These are phyloP conservation scores for Pythium brachiatum DNA, from an alignment of 352 stramenopile genomes.

Conservation along the genomic window DNA sequence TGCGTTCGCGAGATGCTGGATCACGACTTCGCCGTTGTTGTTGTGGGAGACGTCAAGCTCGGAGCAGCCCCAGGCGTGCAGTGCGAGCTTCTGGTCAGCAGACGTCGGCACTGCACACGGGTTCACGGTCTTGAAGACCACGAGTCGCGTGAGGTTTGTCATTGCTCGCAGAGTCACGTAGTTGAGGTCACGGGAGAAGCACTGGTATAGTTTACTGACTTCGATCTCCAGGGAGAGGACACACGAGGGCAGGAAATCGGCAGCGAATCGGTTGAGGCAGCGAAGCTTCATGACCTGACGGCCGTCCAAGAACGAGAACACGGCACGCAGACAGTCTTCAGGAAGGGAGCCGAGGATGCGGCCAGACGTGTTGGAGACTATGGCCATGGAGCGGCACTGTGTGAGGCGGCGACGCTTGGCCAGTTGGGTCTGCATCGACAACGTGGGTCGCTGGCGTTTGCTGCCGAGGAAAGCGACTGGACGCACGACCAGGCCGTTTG, in stretches of 20 bases:
- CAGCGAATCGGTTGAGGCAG: conserved; percentile 47
- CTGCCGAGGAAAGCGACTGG: not conserved
- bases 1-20: conserved; percentile 40
- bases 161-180: conserved; percentile 39
- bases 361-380: conserved; percentile 5
- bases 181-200: conserved; percentile 16
- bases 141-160: conserved; percentile 54
- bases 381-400: not conserved
- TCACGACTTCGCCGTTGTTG: conserved; percentile 52
- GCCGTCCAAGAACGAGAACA: conserved; percentile 65
- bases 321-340: conserved; percentile 50
- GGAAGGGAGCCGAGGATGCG: conserved; percentile 16
- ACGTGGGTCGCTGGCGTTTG: conserved; percentile 2
- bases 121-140: conserved; percentile 45
- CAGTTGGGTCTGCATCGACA: not conserved
- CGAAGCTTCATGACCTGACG: conserved; percentile 51
- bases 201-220: conserved; percentile 38
- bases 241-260: conserved; percentile 47
- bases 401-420: conserved; percentile 42
- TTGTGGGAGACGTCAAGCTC: conserved; percentile 54
- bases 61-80: conserved; percentile 61
- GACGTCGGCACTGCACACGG: conserved; percentile 20
- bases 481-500: not conserved
- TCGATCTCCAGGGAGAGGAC: conserved; percentile 50
- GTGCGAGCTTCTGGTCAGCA: conserved; percentile 29